phyloP scores from a whole-genome alignment of 2,329 filamentous ascomycete species.

The Paecilomyces dactylethromorphus region DNA sequence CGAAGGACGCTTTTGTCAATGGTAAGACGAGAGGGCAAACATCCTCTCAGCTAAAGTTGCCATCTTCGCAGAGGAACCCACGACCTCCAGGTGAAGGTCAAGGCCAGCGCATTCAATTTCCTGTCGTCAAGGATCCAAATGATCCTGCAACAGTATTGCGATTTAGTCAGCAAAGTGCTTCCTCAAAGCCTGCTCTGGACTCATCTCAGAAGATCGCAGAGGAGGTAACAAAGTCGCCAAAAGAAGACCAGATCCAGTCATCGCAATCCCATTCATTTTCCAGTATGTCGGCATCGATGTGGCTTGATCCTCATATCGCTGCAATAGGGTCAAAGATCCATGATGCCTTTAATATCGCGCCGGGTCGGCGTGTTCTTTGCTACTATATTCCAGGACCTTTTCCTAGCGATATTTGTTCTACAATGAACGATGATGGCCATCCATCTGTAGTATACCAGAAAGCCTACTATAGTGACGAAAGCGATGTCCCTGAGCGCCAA shows the following conservation, averaged over 20 bases:
- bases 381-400: conserved; percentile 20
- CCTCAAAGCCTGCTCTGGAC: conserved; percentile 41
- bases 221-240: neutral
- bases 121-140: conserved; percentile 70
- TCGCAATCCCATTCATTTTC: conserved; percentile 15
- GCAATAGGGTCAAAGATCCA: conserved; percentile 16
- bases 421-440: conserved; percentile 50
- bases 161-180: conserved; percentile 59
- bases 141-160: conserved; percentile 57
- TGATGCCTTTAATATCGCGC: conserved; percentile 22
- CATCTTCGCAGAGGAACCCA: conserved; percentile 21
- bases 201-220: conserved; percentile 7
- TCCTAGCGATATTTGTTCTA: conserved; percentile 44
- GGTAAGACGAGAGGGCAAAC: conserved; percentile 5
- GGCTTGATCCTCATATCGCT: conserved; percentile 10
- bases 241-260: conserved; percentile 3
- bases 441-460: conserved; percentile 74
- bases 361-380: conserved; percentile 14
- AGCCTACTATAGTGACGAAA: conserved; percentile 76
- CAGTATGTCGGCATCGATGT: conserved; percentile 5
- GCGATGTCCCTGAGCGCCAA: conserved; percentile 68
- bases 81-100: conserved; percentile 22
- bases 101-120: conserved; percentile 54
- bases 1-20: neutral
- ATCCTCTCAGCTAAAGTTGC: conserved; percentile 13